Base-by-base conservation (phyloP, 1,284 basidiomycete genomes). In the Ceratobasidium sp. region DNA sequence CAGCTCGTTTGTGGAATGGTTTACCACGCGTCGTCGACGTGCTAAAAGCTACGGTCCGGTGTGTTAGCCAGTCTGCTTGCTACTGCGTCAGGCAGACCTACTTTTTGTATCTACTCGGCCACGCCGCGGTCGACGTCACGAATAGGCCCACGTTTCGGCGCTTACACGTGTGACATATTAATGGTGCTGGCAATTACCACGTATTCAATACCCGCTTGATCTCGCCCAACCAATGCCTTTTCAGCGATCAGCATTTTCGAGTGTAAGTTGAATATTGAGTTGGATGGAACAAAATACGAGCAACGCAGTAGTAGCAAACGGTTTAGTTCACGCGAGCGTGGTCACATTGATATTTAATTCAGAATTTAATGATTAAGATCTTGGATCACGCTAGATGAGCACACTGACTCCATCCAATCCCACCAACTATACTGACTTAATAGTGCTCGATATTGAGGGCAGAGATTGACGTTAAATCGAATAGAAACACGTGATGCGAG, bases 71-170 rank as follows among this genome's bases (percentile, higher is more conserved):
- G 48, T 51, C 48, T 19, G 48, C 17, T 51, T 19, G 22, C 22
- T 22, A 54, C 53, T 22, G 29, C 22, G 53, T 24, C 24, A 29
- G 53, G 22, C 53, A 14, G 24, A 24, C 56, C 29, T 57, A 57
- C 56, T 24, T 51, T 51, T 51, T 24, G 48, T 51, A 51, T 57
- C 56, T 57, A 22, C 9, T 57, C 31, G 53, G 22, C 11, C 53
- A 54, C 24, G 33, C 45, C 65, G 65, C 29, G 65, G 65, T 67
- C 65, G 51, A 67, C 65, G 65, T 67, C 51, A 67, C 65, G 14
- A 15, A 45, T 19, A 53, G 15, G 24, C 51, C 50, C 65, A 67
- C 65, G 65, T 67, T 67, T 54, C 50, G 65, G 65, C 65, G 65
- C 65, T 67, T 67, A 53, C 50, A 29, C 36, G 17, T 67, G 53